phyloP scores from a whole-genome alignment of 2,329 filamentous ascomycete genomes.

The Ophiostoma novo-ulmi region DNA sequence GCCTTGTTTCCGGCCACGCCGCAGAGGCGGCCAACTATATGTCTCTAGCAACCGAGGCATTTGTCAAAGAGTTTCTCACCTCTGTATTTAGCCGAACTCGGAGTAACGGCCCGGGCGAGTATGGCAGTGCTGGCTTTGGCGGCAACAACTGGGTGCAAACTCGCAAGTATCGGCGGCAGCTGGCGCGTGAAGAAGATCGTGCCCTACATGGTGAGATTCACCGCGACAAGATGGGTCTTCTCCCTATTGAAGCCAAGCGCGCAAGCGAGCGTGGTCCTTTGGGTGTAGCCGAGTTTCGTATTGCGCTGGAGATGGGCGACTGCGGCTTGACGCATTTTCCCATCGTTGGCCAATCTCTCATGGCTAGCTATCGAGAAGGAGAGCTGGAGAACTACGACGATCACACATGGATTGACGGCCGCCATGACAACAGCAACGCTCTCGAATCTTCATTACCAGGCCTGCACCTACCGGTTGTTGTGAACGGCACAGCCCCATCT shows the following conservation, averaged over 20 bases:
- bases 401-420: slow-evolving; percentile 49
- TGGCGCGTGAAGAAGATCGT: slow-evolving; percentile 70
- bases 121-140: slow-evolving; percentile 57
- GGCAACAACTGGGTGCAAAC: slow-evolving; percentile 72
- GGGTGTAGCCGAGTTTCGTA: slow-evolving; percentile 69
- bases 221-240: slow-evolving; percentile 68
- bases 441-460: neutral
- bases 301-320: slow-evolving; percentile 71
- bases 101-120: slow-evolving; percentile 60
- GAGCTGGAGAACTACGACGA: slow-evolving; percentile 65
- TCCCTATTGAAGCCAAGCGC: slow-evolving; percentile 76
- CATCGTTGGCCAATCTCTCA: slow-evolving; percentile 63
- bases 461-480: neutral
- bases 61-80: slow-evolving; percentile 61
- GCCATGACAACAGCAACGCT: slow-evolving; percentile 12
- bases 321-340: slow-evolving; percentile 73
- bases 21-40: slow-evolving; percentile 59
- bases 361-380: slow-evolving; percentile 67
- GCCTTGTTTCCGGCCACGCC: slow-evolving; percentile 54
- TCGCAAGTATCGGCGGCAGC: slow-evolving; percentile 66
- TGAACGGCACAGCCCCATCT: slow-evolving; percentile 16
- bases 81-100: slow-evolving; percentile 60
- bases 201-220: slow-evolving; percentile 67
- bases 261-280: slow-evolving; percentile 66
- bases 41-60: slow-evolving; percentile 60